A percentile compares a stretch with the other conserved stretches of the same genome.
Evolutionary conservation across 768 basidiomycete species (phyloP).

Genomic region (Suillus americanus): DNA sequence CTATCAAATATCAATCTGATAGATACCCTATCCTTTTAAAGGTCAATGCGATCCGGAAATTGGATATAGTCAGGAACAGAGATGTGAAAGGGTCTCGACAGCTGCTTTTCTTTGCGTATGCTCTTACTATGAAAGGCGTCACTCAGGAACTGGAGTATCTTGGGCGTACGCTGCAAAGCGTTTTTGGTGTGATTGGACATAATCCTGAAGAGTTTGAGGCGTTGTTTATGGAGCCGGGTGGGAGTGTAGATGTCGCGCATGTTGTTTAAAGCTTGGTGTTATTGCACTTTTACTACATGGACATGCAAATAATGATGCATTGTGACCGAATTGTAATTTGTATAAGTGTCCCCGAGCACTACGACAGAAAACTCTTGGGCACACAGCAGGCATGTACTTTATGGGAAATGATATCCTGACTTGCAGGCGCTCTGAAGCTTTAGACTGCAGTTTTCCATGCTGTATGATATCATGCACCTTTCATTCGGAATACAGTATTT

Average conservation of each 20-base stretch:
- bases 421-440: background rate
- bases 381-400: background rate
- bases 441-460: background rate
- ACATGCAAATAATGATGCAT: background rate
- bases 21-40: slow-evolving; percentile 24
- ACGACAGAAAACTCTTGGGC: background rate
- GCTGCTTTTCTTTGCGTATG: slow-evolving; percentile 92
- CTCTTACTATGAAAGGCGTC: slow-evolving; percentile 91
- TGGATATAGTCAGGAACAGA: slow-evolving; percentile 87
- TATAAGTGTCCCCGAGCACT: background rate
- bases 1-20: background rate
- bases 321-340: no score
- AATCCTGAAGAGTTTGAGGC: slow-evolving; percentile 79
- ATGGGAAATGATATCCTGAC: background rate
- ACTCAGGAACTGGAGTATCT: slow-evolving; percentile 85
- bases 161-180: slow-evolving; percentile 78
- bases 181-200: slow-evolving; percentile 92
- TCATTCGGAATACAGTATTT: background rate
- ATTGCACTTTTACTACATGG: background rate
- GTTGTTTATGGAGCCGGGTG: slow-evolving; percentile 48
- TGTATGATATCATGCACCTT: background rate
- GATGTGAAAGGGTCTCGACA: slow-evolving; percentile 81
- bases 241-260: slow-evolving; percentile 6
- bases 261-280: slow-evolving; percentile 8
- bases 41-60: slow-evolving; percentile 79